These are phyloP conservation scores for Silene uniflora DNA, from an alignment of 148 eudicot species.

Conservation along the genomic window DNA sequence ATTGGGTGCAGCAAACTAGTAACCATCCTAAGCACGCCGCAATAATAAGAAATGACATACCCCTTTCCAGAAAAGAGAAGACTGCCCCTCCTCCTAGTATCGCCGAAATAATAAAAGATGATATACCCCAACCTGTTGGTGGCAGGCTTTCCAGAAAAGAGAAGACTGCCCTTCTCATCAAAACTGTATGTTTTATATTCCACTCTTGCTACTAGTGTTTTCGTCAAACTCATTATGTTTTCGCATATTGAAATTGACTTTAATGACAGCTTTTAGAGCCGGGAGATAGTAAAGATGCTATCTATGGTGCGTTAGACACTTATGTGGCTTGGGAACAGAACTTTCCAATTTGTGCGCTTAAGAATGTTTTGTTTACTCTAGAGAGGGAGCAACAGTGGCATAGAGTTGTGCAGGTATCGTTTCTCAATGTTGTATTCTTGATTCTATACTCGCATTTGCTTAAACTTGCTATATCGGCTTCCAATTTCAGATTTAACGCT, in stretches of 20 bases:
- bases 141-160: slow-evolving; percentile 55
- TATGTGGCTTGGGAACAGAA: slow-evolving; percentile 91
- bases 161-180: slow-evolving; percentile 55
- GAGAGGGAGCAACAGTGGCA: slow-evolving; percentile 94
- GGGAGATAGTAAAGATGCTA: slow-evolving; percentile 61
- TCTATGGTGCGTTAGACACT: slow-evolving; percentile 77
- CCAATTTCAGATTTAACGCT: not conserved
- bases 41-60: not conserved
- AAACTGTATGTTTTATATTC: slow-evolving; percentile 32
- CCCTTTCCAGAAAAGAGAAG: slow-evolving; percentile 13
- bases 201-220: not conserved
- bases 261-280: slow-evolving; percentile 43
- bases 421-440: not conserved
- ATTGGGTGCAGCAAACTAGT: too few species aligned
- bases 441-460: not conserved
- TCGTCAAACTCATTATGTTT: not conserved
- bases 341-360: slow-evolving; percentile 75
- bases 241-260: not conserved
- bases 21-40: too few species aligned
- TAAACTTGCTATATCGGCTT: not conserved
- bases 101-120: too few species aligned
- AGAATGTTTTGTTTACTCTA: slow-evolving; percentile 56
- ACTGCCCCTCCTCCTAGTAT: slow-evolving; percentile 5
- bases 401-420: slow-evolving; percentile 54
- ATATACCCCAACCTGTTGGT: slow-evolving; percentile 36